A percentile compares a stretch with the other conserved stretches of the same genome.
Evolutionary conservation across 208 protist genomes (phyloP).

Genomic region (Tritrichomonas foetus): DNA sequence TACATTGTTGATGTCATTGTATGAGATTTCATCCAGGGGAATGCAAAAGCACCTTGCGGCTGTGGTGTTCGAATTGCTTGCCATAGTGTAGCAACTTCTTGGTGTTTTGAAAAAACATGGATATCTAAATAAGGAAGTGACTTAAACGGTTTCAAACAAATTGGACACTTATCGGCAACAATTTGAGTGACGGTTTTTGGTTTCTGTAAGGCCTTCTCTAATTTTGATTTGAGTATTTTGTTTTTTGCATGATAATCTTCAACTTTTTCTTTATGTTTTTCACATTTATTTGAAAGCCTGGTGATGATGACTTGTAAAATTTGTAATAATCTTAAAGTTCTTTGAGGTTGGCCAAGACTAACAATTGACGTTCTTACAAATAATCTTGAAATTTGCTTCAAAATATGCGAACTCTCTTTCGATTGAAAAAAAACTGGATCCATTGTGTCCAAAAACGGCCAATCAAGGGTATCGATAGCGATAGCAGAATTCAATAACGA

Average conservation of each 20-base stretch:
- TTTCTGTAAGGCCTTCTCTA: neutral
- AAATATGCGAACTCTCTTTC: neutral
- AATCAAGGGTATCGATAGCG: neutral
- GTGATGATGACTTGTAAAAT: neutral
- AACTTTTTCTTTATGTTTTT: neutral
- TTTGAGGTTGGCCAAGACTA: neutral
- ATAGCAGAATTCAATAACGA: too few relatives aligned
- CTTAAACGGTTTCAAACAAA: neutral
- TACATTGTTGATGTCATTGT: neutral
- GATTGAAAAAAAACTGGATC: neutral
- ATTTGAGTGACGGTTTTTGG: neutral
- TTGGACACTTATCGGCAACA: neutral
- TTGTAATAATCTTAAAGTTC: neutral
- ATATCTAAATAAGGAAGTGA: neutral
- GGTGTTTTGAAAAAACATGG: neutral
- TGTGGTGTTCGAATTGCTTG: neutral
- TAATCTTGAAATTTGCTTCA: neutral
- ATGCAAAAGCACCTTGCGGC: neutral
- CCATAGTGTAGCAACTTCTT: neutral
- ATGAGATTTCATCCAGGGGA: too few relatives aligned
- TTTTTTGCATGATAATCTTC: neutral
- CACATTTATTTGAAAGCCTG: neutral
- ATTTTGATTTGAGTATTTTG: neutral
- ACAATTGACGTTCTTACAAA: neutral
- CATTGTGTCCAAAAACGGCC: neutral